Evolutionary conservation across 768 basidiomycete genomes (phyloP).

Genomic region (Paxillus involutus): DNA sequence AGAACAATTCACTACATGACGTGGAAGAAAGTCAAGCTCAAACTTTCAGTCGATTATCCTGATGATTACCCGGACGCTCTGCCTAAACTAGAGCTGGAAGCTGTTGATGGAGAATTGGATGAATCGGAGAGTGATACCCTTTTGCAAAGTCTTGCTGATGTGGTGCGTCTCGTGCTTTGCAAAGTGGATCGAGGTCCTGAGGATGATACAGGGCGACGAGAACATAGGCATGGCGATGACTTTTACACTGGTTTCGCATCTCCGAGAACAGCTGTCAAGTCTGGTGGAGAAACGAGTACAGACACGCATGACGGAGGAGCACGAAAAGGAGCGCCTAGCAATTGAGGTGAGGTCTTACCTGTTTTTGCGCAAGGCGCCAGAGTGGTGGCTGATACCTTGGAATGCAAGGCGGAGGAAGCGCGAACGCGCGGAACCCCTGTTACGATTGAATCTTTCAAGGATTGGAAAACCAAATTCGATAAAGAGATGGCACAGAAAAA

Average conservation of each 20-base stretch:
- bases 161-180: slow-evolving; percentile 41
- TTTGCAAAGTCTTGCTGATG: slow-evolving; percentile 53
- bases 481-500: slow-evolving; percentile 59
- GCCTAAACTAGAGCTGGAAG: slow-evolving; percentile 69
- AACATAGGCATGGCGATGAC: slow-evolving; percentile 98
- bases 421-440: slow-evolving; percentile 92
- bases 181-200: neutral
- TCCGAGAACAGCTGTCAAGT: slow-evolving; percentile 71
- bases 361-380: neutral
- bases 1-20: slow-evolving; percentile 9
- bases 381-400: slow-evolving; percentile 2
- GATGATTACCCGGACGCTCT: slow-evolving; percentile 82
- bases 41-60: slow-evolving; percentile 73
- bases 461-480: slow-evolving; percentile 81
- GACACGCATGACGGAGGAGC: slow-evolving; percentile 56
- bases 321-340: slow-evolving; percentile 69
- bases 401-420: slow-evolving; percentile 75
- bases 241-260: slow-evolving; percentile 85
- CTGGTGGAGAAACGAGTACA: slow-evolving; percentile 63
- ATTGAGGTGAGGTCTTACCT: slow-evolving; percentile 59
- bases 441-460: slow-evolving; percentile 74
- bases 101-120: slow-evolving; percentile 63
- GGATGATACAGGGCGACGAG: slow-evolving; percentile 62
- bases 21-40: slow-evolving; percentile 64
- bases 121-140: slow-evolving; percentile 56